These are phyloP conservation scores for Periglandula ipomoeae DNA, from an alignment of 2,329 filamentous ascomycete species.

Conservation along the genomic window DNA sequence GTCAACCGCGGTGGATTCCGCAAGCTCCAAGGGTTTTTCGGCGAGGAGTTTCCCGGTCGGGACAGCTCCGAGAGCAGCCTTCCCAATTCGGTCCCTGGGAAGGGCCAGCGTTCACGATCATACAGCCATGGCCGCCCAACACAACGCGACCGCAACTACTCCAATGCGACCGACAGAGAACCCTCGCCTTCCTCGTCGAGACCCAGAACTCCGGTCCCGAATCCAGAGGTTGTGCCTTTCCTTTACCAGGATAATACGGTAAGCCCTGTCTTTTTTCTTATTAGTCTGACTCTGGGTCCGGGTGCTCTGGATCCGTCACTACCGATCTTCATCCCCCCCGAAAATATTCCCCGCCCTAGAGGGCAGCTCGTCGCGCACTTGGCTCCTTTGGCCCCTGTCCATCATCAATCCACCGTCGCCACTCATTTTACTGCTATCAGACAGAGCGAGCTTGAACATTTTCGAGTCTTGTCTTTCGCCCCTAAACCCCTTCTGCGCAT, in stretches of 20 bases:
- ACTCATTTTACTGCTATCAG: conserved; percentile 2
- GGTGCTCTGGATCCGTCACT: neutral
- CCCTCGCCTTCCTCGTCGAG: conserved; percentile 67
- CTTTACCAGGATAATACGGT: conserved; percentile 77
- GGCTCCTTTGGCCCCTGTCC: conserved; percentile 1
- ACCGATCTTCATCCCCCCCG: conserved; percentile 3
- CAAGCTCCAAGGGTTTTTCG: conserved; percentile 86
- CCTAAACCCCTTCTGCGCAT: neutral
- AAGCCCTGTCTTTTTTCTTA: conserved; percentile 26
- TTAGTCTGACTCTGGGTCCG: conserved; percentile 2
- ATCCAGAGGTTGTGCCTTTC: conserved; percentile 95
- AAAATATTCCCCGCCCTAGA: neutral
- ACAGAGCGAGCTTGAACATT: neutral
- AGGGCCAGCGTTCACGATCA: conserved; percentile 55
- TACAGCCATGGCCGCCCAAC: conserved; percentile 48
- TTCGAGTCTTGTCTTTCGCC: neutral
- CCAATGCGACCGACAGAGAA: conserved; percentile 64
- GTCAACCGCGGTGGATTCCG: conserved; percentile 63
- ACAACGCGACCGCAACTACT: conserved; percentile 72
- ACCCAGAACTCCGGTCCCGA: conserved; percentile 76
- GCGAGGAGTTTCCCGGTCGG: conserved; percentile 70
- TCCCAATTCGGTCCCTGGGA: conserved; percentile 35
- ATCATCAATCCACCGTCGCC: conserved; percentile 1
- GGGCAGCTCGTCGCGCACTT: neutral
- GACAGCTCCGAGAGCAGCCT: conserved; percentile 68